Percentiles rank a stretch among this genome's conserved stretches.
phyloP scores from a whole-genome alignment of 169 alveolate species.

The Plasmodium yoelii region DNA sequence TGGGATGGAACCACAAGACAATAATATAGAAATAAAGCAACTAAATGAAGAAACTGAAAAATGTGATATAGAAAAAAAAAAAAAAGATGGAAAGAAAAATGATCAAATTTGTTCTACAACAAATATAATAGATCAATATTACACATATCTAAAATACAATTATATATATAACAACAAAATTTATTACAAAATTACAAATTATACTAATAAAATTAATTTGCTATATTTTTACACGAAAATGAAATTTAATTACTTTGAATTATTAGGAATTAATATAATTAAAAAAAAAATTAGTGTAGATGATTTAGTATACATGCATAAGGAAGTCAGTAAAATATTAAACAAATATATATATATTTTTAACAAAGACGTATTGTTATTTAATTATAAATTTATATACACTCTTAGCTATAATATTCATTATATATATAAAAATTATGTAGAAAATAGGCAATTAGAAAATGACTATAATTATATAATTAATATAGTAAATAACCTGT shows the following conservation, averaged over 20 bases:
- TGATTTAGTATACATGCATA: slow-evolving; percentile 58
- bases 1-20: not conserved
- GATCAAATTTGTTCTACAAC: not conserved
- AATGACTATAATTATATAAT: slow-evolving; percentile 54
- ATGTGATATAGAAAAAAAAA: not conserved
- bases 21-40: not conserved
- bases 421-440: slow-evolving; percentile 61
- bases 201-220: slow-evolving; percentile 28
- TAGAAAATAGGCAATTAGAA: slow-evolving; percentile 29
- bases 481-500: slow-evolving; percentile 40
- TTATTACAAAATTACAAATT: slow-evolving; percentile 40
- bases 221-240: slow-evolving; percentile 24
- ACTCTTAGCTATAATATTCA: slow-evolving; percentile 64
- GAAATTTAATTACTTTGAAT: slow-evolving; percentile 53
- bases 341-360: slow-evolving; percentile 68
- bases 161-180: slow-evolving; percentile 45
- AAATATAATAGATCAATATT: not conserved
- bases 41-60: slow-evolving; percentile 8
- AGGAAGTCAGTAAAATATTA: slow-evolving; percentile 56
- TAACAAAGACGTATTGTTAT: slow-evolving; percentile 57
- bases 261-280: slow-evolving; percentile 62
- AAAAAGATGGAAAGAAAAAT: not conserved
- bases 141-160: slow-evolving; percentile 7
- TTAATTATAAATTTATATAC: slow-evolving; percentile 65
- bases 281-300: slow-evolving; percentile 71